Evolutionary conservation across 257 asterid species (phyloP).

Genomic region (Ballota nigra): DNA sequence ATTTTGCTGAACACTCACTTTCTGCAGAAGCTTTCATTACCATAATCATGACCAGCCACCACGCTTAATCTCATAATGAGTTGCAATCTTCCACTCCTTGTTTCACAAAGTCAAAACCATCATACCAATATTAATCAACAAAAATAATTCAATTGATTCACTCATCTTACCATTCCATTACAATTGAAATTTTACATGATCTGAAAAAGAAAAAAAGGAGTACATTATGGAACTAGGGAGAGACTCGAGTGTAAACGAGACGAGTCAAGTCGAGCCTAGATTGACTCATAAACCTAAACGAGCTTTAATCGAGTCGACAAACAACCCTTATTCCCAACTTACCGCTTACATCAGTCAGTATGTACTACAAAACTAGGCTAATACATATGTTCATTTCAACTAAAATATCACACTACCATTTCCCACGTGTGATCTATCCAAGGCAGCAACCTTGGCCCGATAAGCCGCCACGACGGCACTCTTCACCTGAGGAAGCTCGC

Average conservation of each 20-base stretch:
- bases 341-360: conserved; percentile 33
- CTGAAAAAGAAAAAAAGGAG: background rate
- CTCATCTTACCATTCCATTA: background rate
- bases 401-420: conserved; percentile 32
- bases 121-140: background rate
- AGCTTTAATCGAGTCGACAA: background rate
- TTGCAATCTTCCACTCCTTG: conserved; percentile 4
- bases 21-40: conserved; percentile 18
- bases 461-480: conserved; percentile 38
- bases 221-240: conserved; percentile 23
- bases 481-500: conserved; percentile 49
- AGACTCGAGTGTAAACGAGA: conserved; percentile 16
- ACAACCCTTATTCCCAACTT: conserved; percentile 17
- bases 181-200: conserved; percentile 20
- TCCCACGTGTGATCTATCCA: conserved; percentile 35
- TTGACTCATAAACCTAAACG: background rate
- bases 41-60: conserved; percentile 24
- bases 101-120: background rate
- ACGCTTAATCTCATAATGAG: conserved; percentile 28
- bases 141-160: background rate
- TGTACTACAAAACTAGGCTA: conserved; percentile 32
- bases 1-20: conserved; percentile 8
- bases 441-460: conserved; percentile 47
- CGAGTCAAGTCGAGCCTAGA: background rate
- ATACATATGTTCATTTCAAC: conserved; percentile 39